Conservation (phyloP, 225 moss, liverwort and hornwort genomes). For the Straminergon stramineum region DNA sequence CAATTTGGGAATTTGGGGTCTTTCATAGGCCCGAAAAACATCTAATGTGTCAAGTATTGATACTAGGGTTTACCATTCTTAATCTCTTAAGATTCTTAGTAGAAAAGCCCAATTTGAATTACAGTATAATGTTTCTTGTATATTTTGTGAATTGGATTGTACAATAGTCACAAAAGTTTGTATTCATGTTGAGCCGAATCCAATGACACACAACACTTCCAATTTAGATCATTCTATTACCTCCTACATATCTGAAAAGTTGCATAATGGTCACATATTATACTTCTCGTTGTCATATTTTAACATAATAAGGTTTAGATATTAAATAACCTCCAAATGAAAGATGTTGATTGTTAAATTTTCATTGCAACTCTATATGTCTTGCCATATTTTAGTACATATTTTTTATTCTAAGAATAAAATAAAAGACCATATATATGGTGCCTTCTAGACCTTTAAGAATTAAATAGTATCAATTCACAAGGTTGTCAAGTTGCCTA, state of each 20-base stretch:
- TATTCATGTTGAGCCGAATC: background rate
- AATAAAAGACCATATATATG: background rate
- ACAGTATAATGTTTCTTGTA: background rate
- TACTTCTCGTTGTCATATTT: accelerated
- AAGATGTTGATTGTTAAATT: background rate
- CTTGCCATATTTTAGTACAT: background rate
- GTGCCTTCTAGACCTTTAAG: accelerated
- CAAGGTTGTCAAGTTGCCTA: background rate
- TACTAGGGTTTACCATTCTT: background rate
- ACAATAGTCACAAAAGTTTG: background rate
- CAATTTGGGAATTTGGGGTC: no score
- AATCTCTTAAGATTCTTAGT: no score
- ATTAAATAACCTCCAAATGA: background rate
- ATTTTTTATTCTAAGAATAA: background rate
- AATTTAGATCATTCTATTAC: background rate
- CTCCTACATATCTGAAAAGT: background rate
- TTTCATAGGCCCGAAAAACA: no score
- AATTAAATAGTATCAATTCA: background rate
- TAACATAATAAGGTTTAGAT: background rate
- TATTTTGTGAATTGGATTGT: background rate
- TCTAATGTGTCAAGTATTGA: background rate
- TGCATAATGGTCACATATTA: background rate
- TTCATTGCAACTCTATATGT: background rate
- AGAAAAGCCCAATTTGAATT: background rate
- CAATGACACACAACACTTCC: background rate